Evolutionary conservation across 768 basidiomycete species (phyloP), one percentile per base, ranked within the genome.

Genomic region (Amanita pallidorosea): DNA sequence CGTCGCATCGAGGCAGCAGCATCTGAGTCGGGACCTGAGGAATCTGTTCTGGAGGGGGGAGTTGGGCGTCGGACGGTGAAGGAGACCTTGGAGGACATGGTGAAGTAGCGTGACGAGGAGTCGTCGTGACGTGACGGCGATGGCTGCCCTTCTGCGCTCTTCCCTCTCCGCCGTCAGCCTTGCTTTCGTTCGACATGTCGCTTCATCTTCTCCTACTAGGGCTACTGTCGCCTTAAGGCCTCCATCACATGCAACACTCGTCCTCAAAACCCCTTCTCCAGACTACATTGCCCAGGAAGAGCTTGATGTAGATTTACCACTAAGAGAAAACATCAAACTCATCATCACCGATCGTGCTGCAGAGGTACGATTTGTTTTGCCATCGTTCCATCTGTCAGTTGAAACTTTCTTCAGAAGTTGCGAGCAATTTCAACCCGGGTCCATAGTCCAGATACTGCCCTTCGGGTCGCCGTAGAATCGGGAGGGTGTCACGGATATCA

Each of bases 401-500:
- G 29, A 49, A 44, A 17, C 22, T 5, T 29, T 27, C 36, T n/a
- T 22, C 50, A 95, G 91, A 90, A 91, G 86, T 72, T 96, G 2
- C 71, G 73, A 40, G 64, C 68, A 40, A 88, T 96, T 52, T 76
- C 87, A 8, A 59, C 71, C n/a, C 71, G 80, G 35, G 77, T 87
- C 60, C 70, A 79, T 8, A 75, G 85, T 56, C 65, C 79, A 0
- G 60, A 77, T 45, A 73, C 88, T 18, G 88, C 84, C 3, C 70
- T 97, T 20, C 73, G 93, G 55, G 75, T 98, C 56, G 72, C 81
- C 1, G 91, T 97, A 22, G 92, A 96, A 59, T 89, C 86, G 9
- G 95, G 95, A 9, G 95, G 95, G 17, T 98, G 95, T 61, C 94
- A 98, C 63, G 95, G 95, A 34, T 97, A 97, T 65, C 92, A 96